Percentiles rank a stretch among this genome's conserved stretches.
These are phyloP conservation scores for Ceratorhiza oryzae-sativae DNA, from an alignment of 1,284 basidiomycete genomes.

Conservation along the genomic window DNA sequence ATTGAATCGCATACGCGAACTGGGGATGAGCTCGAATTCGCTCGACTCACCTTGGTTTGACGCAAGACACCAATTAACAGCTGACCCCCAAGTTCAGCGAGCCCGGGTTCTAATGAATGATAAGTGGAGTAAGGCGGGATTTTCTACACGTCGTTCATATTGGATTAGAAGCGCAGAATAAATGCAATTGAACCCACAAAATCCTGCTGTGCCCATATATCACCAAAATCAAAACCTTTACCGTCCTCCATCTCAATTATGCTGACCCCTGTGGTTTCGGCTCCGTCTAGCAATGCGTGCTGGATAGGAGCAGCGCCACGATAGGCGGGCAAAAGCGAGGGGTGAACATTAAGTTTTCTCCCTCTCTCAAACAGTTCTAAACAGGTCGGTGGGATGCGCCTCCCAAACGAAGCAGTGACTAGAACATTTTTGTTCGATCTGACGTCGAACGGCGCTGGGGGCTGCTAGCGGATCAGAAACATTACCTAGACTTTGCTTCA, in stretches of 20 bases:
- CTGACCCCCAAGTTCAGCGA: conserved; percentile 40
- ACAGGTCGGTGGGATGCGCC: conserved; percentile 56
- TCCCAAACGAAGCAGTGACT: conserved; percentile 64
- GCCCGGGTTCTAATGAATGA: conserved; percentile 31
- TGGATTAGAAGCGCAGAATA: too few species aligned
- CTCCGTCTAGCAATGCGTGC: conserved; percentile 57
- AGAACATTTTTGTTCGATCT: conserved; percentile 48
- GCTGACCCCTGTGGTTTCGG: conserved; percentile 53
- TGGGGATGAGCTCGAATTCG: not conserved
- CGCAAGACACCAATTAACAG: conserved; percentile 41
- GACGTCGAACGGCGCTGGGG: conserved; percentile 44
- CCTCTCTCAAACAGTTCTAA: conserved; percentile 53
- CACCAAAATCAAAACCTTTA: conserved; percentile 42
- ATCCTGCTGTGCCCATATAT: conserved; percentile 37
- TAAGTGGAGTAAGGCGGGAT: conserved; percentile 38
- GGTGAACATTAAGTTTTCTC: conserved; percentile 63
- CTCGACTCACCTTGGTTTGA: conserved; percentile 25
- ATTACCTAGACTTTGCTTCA: conserved; percentile 19
- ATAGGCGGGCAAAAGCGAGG: conserved; percentile 59
- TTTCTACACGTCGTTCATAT: conserved; percentile 19
- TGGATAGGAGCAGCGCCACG: conserved; percentile 65
- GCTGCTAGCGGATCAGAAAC: conserved; percentile 36
- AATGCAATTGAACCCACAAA: conserved; percentile 32
- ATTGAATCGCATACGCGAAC: not conserved
- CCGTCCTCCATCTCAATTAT: conserved; percentile 47